A percentile compares a stretch with the other conserved stretches of the same genome.
phyloP scores from a whole-genome alignment of 768 basidiomycete genomes.

The Mycena kentingensis region DNA sequence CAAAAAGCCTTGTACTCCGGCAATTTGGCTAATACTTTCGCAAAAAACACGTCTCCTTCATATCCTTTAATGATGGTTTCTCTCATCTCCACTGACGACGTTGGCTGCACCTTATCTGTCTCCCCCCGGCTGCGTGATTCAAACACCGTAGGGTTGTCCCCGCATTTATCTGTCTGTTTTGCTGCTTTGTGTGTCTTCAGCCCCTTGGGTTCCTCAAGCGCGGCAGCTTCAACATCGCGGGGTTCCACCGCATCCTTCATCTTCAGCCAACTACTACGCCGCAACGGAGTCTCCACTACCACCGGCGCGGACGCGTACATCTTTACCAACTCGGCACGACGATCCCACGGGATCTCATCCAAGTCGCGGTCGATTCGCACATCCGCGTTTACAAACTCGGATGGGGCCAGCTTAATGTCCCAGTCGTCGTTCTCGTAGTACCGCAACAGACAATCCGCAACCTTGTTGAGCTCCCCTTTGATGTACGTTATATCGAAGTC shows the following conservation, averaged over 20 bases:
- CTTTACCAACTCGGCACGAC: slow-evolving; percentile 19
- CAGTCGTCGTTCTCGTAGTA: slow-evolving; percentile 32
- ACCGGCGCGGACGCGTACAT: too few species aligned
- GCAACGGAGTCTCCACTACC: too few species aligned
- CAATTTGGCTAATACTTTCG: background rate
- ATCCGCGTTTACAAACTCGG: slow-evolving; percentile 28
- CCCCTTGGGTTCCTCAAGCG: slow-evolving; percentile 11
- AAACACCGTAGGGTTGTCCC: background rate
- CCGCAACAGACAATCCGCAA: slow-evolving; percentile 34
- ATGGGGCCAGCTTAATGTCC: slow-evolving; percentile 8
- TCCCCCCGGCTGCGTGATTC: background rate
- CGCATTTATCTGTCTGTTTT: background rate
- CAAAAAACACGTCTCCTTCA: slow-evolving; percentile 13
- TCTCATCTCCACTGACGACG: background rate
- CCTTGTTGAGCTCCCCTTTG: slow-evolving; percentile 27
- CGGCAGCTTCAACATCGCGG: slow-evolving; percentile 10
- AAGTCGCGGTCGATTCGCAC: slow-evolving; percentile 20
- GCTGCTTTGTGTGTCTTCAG: background rate
- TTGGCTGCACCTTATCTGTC: background rate
- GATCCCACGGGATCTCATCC: slow-evolving; percentile 21
- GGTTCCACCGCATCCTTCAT: slow-evolving; percentile 14
- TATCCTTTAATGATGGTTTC: slow-evolving; percentile 9
- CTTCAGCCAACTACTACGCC: slow-evolving; percentile 9
- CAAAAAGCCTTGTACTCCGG: background rate
- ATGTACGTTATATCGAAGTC: slow-evolving; percentile 30